phyloP scores from a whole-genome alignment of 345 rosid species.

The Linum trigynum region DNA sequence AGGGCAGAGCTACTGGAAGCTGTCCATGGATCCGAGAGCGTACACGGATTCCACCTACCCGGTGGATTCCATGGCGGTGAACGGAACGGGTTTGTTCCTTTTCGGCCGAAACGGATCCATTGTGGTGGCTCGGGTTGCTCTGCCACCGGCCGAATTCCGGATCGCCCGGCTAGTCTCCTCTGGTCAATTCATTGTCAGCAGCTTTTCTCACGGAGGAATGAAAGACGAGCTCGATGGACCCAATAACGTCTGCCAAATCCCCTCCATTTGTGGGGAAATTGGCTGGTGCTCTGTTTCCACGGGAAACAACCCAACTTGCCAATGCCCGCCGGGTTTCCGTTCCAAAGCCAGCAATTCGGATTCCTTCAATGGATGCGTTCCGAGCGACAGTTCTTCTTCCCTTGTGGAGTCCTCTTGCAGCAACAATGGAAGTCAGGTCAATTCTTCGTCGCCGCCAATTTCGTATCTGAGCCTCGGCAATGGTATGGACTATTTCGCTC shows the following conservation, averaged over 20 bases:
- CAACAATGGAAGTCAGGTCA: background rate
- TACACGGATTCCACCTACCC: slow-evolving; percentile 28
- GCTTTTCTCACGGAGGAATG: slow-evolving; percentile 32
- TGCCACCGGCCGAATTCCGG: slow-evolving; percentile 42
- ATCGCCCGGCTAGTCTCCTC: slow-evolving; percentile 49
- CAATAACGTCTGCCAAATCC: slow-evolving; percentile 48
- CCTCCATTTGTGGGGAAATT: slow-evolving; percentile 19
- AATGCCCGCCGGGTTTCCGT: slow-evolving; percentile 10
- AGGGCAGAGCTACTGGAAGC: slow-evolving; percentile 58
- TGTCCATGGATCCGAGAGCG: slow-evolving; percentile 53
- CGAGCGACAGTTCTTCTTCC: slow-evolving; percentile 1
- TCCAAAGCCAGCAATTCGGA: background rate
- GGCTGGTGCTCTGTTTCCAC: slow-evolving; percentile 16
- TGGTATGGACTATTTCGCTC: slow-evolving; percentile 9
- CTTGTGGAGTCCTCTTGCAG: background rate
- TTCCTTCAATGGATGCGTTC: slow-evolving; percentile 3
- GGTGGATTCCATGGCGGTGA: slow-evolving; percentile 49
- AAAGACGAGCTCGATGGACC: slow-evolving; percentile 52
- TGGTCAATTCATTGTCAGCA: slow-evolving; percentile 41
- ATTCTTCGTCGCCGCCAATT: slow-evolving; percentile 1
- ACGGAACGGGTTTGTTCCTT: slow-evolving; percentile 50
- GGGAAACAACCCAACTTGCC: slow-evolving; percentile 11
- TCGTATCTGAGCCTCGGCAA: slow-evolving; percentile 5
- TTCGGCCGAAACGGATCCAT: slow-evolving; percentile 50
- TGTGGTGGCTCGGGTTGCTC: slow-evolving; percentile 31